A percentile compares a stretch with the other conserved stretches of the same genome.
These are phyloP conservation scores for Friedmanniomyces simplex DNA, from an alignment of 495 filamentous ascomycete genomes.

Conservation along the genomic window DNA sequence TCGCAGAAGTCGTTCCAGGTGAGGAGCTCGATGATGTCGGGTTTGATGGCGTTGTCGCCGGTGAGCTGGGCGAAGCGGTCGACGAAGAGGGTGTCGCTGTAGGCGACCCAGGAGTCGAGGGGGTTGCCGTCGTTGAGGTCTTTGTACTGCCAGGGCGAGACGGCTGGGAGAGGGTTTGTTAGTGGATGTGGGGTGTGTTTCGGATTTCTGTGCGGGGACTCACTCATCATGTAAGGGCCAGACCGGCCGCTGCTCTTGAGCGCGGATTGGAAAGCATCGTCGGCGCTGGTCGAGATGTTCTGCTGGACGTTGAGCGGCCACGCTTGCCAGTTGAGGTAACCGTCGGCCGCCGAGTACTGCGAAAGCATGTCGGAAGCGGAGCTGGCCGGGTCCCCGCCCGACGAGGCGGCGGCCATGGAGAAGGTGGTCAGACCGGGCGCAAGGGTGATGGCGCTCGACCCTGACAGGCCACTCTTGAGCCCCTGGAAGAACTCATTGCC, in stretches of 20 bases:
- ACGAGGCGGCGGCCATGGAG: constrained; percentile 10
- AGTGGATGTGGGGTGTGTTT: background rate
- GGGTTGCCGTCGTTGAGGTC: constrained; percentile 21
- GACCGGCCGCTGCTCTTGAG: constrained; percentile 12
- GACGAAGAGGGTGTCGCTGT: constrained; percentile 23
- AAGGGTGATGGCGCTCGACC: constrained; percentile 12
- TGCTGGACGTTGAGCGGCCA: constrained; percentile 18
- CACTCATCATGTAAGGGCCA: constrained; percentile 25
- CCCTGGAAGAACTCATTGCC: constrained; percentile 23
- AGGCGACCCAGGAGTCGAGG: constrained; percentile 19
- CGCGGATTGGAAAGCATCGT: constrained; percentile 20
- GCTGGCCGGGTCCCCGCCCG: background rate
- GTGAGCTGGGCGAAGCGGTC: constrained; percentile 10
- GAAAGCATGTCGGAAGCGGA: constrained; percentile 3
- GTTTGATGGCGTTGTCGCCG: constrained; percentile 12
- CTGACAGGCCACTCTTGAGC: constrained; percentile 10
- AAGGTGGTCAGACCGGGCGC: constrained; percentile 17
- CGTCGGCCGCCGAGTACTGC: constrained; percentile 17
- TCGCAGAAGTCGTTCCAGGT: constrained; percentile 26
- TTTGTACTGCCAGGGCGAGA: constrained; percentile 25
- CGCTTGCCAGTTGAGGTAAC: constrained; percentile 25
- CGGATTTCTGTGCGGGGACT: background rate
- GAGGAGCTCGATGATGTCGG: constrained; percentile 25
- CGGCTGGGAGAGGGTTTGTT: constrained; percentile 5
- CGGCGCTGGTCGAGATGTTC: constrained; percentile 16